phyloP scores from a whole-genome alignment of 257 asterid genomes.

The Solanum chiquidenum region DNA sequence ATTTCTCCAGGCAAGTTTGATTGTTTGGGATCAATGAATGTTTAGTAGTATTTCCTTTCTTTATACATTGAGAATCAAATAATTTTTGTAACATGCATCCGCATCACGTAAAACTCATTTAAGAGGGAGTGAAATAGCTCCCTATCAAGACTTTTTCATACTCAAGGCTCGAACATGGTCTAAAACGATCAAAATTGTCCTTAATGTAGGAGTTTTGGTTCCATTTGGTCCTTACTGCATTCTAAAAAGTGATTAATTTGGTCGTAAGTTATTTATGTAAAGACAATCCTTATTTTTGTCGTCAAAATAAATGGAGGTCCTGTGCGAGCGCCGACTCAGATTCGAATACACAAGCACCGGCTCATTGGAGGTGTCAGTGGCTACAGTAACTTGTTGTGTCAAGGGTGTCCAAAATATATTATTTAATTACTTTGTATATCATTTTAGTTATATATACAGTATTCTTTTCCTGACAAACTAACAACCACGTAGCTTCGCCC shows the following conservation, averaged over 20 bases:
- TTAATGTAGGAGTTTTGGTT: background rate
- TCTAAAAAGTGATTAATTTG: background rate
- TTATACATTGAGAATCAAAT: background rate
- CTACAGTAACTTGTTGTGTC: too few relatives aligned
- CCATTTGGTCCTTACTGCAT: background rate
- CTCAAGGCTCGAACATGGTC: background rate
- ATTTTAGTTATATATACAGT: too few relatives aligned
- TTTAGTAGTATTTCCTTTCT: background rate
- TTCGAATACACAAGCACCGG: too few relatives aligned
- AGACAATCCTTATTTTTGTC: background rate
- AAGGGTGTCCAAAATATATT: too few relatives aligned
- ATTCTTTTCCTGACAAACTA: too few relatives aligned
- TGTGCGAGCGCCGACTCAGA: too few relatives aligned
- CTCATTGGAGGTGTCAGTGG: too few relatives aligned
- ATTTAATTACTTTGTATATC: too few relatives aligned
- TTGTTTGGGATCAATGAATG: background rate
- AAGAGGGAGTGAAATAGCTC: background rate
- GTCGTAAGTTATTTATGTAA: background rate
- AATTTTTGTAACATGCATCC: background rate
- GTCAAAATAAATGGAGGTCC: too few relatives aligned
- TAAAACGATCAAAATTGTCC: background rate
- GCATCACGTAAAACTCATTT: background rate
- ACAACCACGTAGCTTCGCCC: too few relatives aligned
- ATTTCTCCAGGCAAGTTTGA: background rate
- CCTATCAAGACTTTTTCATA: background rate